These are phyloP conservation scores for Colletotrichum eremochloae DNA, from an alignment of 2,329 filamentous ascomycete species.

Conservation along the genomic window DNA sequence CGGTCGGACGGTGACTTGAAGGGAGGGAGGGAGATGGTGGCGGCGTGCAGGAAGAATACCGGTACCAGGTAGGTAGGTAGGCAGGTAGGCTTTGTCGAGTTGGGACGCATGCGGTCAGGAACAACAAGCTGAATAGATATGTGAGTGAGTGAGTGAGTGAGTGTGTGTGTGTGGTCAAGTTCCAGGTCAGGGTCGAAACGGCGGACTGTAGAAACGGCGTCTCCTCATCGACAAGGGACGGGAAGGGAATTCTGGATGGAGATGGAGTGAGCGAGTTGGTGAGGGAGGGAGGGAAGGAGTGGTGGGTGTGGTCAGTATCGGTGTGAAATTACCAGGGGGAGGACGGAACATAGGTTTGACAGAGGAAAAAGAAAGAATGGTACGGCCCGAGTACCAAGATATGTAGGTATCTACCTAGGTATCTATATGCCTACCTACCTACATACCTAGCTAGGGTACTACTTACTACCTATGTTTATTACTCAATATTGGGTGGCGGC, in stretches of 20 bases:
- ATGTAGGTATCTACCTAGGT: no score
- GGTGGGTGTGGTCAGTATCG: not conserved
- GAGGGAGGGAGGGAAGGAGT: not conserved
- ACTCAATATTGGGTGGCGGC: not conserved
- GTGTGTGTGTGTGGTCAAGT: not conserved
- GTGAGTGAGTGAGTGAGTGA: no score
- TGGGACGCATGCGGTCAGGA: not conserved
- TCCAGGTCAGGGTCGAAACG: slow-evolving; percentile 7
- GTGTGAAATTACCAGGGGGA: slow-evolving; percentile 16
- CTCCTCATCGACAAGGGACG: not conserved
- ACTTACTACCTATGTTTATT: no score
- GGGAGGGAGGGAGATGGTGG: not conserved
- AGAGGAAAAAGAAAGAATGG: slow-evolving; percentile 13
- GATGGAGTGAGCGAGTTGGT: not conserved
- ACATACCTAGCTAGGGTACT: no score
- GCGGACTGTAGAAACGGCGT: slow-evolving; percentile 7
- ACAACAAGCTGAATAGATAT: not conserved
- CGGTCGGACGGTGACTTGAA: slow-evolving; percentile 4
- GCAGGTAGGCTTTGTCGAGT: not conserved
- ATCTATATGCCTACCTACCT: no score
- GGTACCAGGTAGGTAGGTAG: not conserved
- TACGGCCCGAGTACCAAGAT: no score
- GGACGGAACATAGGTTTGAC: not conserved
- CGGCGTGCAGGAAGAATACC: not conserved
- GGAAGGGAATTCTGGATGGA: not conserved